A percentile compares a stretch with the other conserved stretches of the same genome.
Conservation (phyloP, 2,329 filamentous ascomycete species). For the Colletotrichum cuscutae region DNA sequence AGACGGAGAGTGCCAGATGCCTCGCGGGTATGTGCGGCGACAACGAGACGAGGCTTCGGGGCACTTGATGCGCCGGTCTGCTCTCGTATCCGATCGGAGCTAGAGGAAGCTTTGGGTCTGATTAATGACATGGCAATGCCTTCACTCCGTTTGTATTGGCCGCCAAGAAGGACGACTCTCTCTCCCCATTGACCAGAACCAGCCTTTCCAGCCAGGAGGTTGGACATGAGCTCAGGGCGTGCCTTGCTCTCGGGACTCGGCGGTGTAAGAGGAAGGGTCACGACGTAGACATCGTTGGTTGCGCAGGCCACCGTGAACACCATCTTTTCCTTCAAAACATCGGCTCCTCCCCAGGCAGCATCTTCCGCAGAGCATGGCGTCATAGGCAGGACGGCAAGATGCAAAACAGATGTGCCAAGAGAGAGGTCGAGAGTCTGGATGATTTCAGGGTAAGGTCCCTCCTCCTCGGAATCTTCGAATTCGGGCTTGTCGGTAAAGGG, state of each 20-base stretch:
- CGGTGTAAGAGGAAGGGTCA: slow-evolving; percentile 70
- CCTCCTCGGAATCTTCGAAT: slow-evolving; percentile 64
- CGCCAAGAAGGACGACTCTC: slow-evolving; percentile 62
- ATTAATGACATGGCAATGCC: slow-evolving; percentile 66
- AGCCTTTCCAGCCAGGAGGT: slow-evolving; percentile 62
- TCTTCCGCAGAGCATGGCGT: slow-evolving; percentile 60
- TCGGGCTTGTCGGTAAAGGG: slow-evolving; percentile 63
- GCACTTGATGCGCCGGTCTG: slow-evolving; percentile 9
- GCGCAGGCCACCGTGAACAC: slow-evolving; percentile 71
- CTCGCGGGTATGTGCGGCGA: slow-evolving; percentile 69
- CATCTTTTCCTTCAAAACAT: slow-evolving; percentile 65
- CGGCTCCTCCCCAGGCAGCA: slow-evolving; percentile 56
- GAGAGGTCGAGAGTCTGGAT: slow-evolving; percentile 71
- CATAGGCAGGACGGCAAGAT: slow-evolving; percentile 67
- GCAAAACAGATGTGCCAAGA: slow-evolving; percentile 64
- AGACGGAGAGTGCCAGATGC: slow-evolving; percentile 67
- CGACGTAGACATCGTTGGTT: slow-evolving; percentile 65
- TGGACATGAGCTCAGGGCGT: slow-evolving; percentile 61
- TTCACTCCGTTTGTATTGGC: slow-evolving; percentile 63
- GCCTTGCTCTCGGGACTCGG: slow-evolving; percentile 70
- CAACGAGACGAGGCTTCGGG: slow-evolving; percentile 56
- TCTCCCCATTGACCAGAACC: slow-evolving; percentile 74
- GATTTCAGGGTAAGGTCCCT: slow-evolving; percentile 61
- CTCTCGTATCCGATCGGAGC: slow-evolving; percentile 25
- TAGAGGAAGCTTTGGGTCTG: slow-evolving; percentile 47